Evolutionary conservation across 2,329 filamentous ascomycete genomes (phyloP), one percentile per base, ranked within the genome.

Genomic region (Elsinoe batatas): DNA sequence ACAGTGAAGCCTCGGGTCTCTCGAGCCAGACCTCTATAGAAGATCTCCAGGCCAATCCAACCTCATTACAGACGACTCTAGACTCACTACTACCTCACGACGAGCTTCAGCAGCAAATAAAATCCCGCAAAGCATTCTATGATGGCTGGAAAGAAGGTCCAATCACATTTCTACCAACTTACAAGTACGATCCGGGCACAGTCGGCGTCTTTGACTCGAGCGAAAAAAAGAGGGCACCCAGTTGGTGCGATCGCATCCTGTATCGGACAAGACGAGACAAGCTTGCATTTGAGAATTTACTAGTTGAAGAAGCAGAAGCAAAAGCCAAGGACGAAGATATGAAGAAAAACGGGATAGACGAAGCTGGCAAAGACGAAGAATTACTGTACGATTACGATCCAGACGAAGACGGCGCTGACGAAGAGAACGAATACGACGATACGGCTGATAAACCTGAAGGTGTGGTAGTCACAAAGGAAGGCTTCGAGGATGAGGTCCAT

Each of bases 151-250:
- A 80, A 51, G 93, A 98, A 74, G 93, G 91, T 0, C 77, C 82
- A 0, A 91, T 98, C 56, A 81, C 81, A 1, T 98, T 98, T 65
- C 69, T 97, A 13, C 93, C 93, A 1, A 94, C 93, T 0, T 98
- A 98, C 71, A 98, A 98, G 69, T 98, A 98, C 63, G 94, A 98
- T 64, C 78, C 95, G 26, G 93, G 93, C n/a, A 95, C 87, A 30
- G 82, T 95, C 32, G 88, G 88, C 1, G 79, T 90, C 30, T 98
- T 96, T 67, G 94, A 98, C 71, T 89, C 91, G 0, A 95, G 91
- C 61, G 93, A 97, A 67, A 98, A 98, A 73, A 85, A 85, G 60
- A 81, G 94, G 54, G 86, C 88, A 1, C 93, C 93, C 2, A 95
- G 90, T 67, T 98, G 93, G 91, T 98, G 93, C 68, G 93, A 98